Base-by-base conservation (phyloP, 1,284 basidiomycete genomes). In the Acaromyces ingoldii region DNA sequence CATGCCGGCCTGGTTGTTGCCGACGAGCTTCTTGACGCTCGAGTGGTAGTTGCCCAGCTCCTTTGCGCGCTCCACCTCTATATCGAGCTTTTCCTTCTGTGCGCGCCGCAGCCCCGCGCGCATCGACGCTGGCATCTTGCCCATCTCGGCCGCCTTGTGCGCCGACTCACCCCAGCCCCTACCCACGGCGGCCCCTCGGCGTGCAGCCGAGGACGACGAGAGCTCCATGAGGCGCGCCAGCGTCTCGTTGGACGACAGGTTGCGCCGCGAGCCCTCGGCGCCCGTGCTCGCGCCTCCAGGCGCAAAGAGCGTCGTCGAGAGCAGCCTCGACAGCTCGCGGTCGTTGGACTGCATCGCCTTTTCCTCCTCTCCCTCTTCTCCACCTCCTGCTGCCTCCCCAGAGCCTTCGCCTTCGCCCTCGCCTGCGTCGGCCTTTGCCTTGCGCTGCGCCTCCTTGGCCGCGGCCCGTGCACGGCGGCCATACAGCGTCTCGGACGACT, bases 221-320 rank as follows among this genome's bases (percentile, higher is more conserved):
- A 57, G 45, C 41, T 59, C 57, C 31, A 57, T 29, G 17, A 59
- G 42, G n/a, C 53, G 30, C 6, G 53, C 48, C 19, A 53, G 33
- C 13, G 53, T 55, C 4, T 40, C 33, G 31, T 53, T 65, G 6
- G 67, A 68, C 10, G 48, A 44, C 2, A 57, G 50, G 26, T 57
- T 44, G 3, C 25, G 42, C 42, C 38, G 51, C 10, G 19, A 10
- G 7, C 5, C 5, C 5, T 10, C 5, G 10, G 39, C n/a, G 22
- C 49, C 49, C 22, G 25, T 50, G 29, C 22, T 15, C 29, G 5
- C 26, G 31, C 58, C 54, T 15, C 67, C 70, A 1, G 68, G 72
- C 13, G 72, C 70, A 48, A 74, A 74, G 0, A 74, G 62, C 3
- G 72, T 73, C 9, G 72, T 73, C 2, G 68, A 69, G 1, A 74